Evolutionary conservation across 2,329 filamentous ascomycete species (phyloP), one percentile per base, ranked within the genome.

Genomic region (Penicillium capsulatum): DNA sequence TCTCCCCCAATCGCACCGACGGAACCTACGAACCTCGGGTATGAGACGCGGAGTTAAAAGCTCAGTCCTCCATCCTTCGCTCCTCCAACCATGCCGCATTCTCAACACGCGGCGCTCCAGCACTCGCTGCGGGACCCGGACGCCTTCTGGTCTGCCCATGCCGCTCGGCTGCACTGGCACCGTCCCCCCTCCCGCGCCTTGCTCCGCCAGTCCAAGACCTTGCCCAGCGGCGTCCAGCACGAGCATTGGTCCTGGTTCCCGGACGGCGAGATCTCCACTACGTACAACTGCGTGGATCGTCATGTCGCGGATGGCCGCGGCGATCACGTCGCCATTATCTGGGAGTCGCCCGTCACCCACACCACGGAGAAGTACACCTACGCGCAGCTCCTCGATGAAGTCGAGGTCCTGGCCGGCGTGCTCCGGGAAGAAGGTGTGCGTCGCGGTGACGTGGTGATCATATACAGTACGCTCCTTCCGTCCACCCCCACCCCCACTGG

Each of bases 191-290:
- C 75, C 9, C 70, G 74, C 1, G 76, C 79, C 0, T 74, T 94
- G 15, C 68, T 69, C 3, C 71, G 68, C 27, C 75, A 72, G 14
- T 79, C 74, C 33, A 90, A 86, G 65, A 78, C 71, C 6, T 70
- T 92, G 3, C 65, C 72, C 37, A 59, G 54, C 33, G 81, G 81
- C 40, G 66, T 72, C n/a, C 70, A 72, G 11, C 82, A 94, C 59
- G 75, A 80, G 29, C 81, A 84, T 58, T 96, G 90, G 89, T 78
- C 80, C 47, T 97, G 91, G 91, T 96, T 94, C 53, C 79, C 86
- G 0, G 86, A 81, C 47, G 91, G 90, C 47, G 81, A 92, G 68
- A 86, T 97, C 53, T 92, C 85, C 27, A 95, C 88, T 0, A 88
- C 85, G 52, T 94, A 88, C 71, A 97, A 96, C 63, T 94, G 88